Evolutionary conservation across 2,329 filamentous ascomycete species (phyloP).

Genomic region (Emmonsiellopsis sp.): DNA sequence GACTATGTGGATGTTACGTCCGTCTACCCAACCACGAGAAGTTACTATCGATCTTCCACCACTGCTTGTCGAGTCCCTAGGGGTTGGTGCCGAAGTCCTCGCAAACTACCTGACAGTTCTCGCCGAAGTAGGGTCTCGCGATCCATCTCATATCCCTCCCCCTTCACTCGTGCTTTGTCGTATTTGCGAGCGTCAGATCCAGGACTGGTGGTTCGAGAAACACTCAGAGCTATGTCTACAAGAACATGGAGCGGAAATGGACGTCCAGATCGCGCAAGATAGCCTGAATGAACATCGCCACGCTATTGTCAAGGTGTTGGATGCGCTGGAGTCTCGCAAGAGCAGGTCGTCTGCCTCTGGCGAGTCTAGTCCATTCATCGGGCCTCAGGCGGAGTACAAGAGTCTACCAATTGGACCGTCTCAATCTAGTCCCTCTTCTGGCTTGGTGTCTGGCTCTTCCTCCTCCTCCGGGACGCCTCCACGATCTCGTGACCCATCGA

Average conservation of each 20-base stretch:
- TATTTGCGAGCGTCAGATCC: conserved; percentile 94
- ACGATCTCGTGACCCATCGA: conserved; percentile 60
- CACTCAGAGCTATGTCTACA: conserved; percentile 93
- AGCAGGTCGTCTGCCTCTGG: conserved; percentile 39
- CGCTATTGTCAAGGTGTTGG: conserved; percentile 87
- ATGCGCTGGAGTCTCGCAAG: conserved; percentile 66
- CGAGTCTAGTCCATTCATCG: conserved; percentile 34
- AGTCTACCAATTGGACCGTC: conserved; percentile 72
- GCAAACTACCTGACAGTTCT: conserved; percentile 87
- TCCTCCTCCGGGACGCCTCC: conserved; percentile 57
- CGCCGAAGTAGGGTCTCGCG: conserved; percentile 71
- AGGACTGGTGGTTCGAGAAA: conserved; percentile 99
- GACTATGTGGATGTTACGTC: conserved; percentile 99
- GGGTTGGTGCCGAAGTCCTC: conserved; percentile 87
- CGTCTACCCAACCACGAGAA: conserved; percentile 77
- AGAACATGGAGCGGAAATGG: conserved; percentile 94
- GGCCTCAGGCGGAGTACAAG: conserved; percentile 73
- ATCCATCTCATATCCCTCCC: conserved; percentile 65
- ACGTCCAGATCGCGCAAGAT: conserved; percentile 93
- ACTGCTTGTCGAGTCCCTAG: conserved; percentile 83
- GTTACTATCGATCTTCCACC: conserved; percentile 91
- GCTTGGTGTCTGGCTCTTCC: conserved; percentile 60
- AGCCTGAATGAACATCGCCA: conserved; percentile 86
- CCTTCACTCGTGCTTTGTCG: conserved; percentile 83
- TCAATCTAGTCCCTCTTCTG: conserved; percentile 59